phyloP scores from a whole-genome alignment of 176 grass and related monocot genomes.

The Puya raimondii region DNA sequence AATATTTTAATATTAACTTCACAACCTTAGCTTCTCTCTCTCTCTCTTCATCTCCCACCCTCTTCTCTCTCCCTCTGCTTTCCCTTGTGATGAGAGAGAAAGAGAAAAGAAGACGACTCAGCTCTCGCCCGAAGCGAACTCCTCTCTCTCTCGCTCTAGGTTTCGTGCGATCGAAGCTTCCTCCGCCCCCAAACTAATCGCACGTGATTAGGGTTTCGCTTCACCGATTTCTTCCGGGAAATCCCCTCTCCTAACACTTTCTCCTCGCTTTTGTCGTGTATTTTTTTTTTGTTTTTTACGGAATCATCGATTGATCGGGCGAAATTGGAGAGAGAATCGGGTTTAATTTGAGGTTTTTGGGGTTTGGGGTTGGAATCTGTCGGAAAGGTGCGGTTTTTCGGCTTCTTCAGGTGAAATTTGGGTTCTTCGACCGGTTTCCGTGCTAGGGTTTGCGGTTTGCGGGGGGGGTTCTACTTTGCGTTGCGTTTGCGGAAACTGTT shows the following conservation, averaged over 20 bases:
- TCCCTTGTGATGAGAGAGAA: not conserved
- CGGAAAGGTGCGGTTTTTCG: not conserved
- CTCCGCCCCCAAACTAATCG: not conserved
- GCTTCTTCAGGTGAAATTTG: not conserved
- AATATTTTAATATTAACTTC: no score
- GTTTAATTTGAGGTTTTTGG: no score
- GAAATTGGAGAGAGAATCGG: not conserved
- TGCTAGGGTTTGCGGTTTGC: no score
- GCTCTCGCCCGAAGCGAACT: not conserved
- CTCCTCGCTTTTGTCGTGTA: not conserved
- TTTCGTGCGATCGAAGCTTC: not conserved
- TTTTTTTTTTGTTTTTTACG: not conserved
- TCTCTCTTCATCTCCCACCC: not conserved
- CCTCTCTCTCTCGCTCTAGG: not conserved
- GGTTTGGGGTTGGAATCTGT: no score
- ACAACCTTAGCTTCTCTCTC: not conserved
- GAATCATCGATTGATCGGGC: not conserved
- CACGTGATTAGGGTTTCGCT: not conserved
- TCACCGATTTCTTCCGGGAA: not conserved
- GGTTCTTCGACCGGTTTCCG: no score
- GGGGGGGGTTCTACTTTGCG: no score
- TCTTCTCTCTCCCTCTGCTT: not conserved
- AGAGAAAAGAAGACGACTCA: not conserved
- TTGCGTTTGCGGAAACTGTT: no score
- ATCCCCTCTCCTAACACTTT: not conserved